These are phyloP conservation scores for Xerocomus potaroensis DNA, from an alignment of 768 basidiomycete genomes.

Conservation along the genomic window DNA sequence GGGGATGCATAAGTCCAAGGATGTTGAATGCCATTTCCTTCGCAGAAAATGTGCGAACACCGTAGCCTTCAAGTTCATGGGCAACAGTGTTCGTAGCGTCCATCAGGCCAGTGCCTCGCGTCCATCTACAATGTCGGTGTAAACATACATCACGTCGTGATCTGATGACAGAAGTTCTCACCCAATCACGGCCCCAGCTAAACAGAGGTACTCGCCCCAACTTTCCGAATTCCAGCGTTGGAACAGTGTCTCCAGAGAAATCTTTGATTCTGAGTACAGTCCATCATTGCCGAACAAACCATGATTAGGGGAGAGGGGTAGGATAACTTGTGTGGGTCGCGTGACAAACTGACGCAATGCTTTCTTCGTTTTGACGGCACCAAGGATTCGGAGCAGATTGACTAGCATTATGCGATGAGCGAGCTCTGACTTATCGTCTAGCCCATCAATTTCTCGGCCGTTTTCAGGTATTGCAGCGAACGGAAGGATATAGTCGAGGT, in stretches of 20 bases:
- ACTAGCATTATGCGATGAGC: slow-evolving; percentile 99
- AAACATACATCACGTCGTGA: slow-evolving; percentile 6
- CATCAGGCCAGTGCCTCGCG: slow-evolving; percentile 97
- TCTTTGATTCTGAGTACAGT: slow-evolving; percentile 97
- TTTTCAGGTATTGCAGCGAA: slow-evolving; percentile 99
- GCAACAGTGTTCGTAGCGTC: slow-evolving; percentile 91
- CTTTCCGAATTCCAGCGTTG: slow-evolving; percentile 97
- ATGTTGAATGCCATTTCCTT: slow-evolving; percentile 99
- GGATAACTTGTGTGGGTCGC: slow-evolving; percentile 96
- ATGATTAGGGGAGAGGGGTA: slow-evolving; percentile 97
- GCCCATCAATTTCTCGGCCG: slow-evolving; percentile 94
- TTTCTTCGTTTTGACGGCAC: slow-evolving; percentile 98
- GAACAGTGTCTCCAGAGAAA: slow-evolving; percentile 96
- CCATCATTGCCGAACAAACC: slow-evolving; percentile 98
- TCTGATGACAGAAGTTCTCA: slow-evolving; percentile 36
- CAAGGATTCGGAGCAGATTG: slow-evolving; percentile 92
- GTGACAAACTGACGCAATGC: slow-evolving; percentile 95
- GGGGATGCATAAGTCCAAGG: slow-evolving; percentile 97
- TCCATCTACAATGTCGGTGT: slow-evolving; percentile 60
- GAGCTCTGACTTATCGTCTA: slow-evolving; percentile 96
- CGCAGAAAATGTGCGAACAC: slow-evolving; percentile 96
- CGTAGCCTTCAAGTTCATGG: slow-evolving; percentile 86
- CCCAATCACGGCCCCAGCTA: slow-evolving; percentile 98
- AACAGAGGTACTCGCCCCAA: slow-evolving; percentile 98
- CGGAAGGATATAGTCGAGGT: slow-evolving; percentile 97